phyloP scores from a whole-genome alignment of 331 rosid genomes.

The Saraca asoca region DNA sequence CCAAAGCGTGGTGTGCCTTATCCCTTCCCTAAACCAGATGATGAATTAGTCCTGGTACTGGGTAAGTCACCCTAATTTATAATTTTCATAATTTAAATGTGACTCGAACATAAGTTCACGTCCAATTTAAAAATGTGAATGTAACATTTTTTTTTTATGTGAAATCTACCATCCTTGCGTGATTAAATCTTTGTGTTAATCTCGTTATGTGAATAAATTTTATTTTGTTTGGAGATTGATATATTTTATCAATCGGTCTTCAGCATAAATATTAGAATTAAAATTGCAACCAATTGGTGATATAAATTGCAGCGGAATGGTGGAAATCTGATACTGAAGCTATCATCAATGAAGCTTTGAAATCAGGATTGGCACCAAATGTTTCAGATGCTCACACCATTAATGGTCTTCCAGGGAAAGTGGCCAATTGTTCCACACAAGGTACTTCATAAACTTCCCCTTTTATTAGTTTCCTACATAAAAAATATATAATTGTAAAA shows the following conservation, averaged over 20 bases:
- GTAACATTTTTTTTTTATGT: too few species aligned
- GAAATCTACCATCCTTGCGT: too few species aligned
- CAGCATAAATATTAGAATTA: too few species aligned
- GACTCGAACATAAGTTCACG: too few species aligned
- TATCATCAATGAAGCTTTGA: conserved; percentile 74
- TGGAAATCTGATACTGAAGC: conserved; percentile 96
- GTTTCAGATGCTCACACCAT: conserved; percentile 93
- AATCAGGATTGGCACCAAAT: conserved; percentile 81
- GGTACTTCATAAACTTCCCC: conserved; percentile 33
- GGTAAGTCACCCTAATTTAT: conserved; percentile 37
- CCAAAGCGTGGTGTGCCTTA: conserved; percentile 88
- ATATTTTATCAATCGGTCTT: too few species aligned
- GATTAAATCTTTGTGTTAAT: too few species aligned
- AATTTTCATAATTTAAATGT: neutral
- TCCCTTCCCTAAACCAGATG: conserved; percentile 82
- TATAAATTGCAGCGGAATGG: conserved; percentile 70
- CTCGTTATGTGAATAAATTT: too few species aligned
- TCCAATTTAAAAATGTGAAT: too few species aligned
- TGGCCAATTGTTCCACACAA: conserved; percentile 61
- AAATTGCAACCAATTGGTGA: neutral
- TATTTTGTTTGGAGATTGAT: too few species aligned
- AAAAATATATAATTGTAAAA: too few species aligned
- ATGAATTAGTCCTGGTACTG: conserved; percentile 67
- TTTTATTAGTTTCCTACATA: neutral
- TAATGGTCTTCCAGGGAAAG: conserved; percentile 80